Evolutionary conservation across 257 asterid species (phyloP).

Genomic region (Nicotiana otophora): DNA sequence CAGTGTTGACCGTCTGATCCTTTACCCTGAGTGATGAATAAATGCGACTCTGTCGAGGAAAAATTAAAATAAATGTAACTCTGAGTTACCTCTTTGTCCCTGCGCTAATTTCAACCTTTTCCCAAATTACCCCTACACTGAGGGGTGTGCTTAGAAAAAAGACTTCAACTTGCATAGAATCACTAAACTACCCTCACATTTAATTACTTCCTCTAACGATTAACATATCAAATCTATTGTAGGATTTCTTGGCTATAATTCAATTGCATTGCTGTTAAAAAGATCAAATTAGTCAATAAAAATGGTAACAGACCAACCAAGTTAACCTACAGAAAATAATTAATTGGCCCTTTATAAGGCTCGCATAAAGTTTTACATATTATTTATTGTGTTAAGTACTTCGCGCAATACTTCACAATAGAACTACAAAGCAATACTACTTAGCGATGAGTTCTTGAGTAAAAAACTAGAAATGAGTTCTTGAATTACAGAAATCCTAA

Average conservation of each 20-base stretch:
- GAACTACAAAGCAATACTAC: too few relatives aligned
- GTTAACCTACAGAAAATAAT: background rate
- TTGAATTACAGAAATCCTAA: background rate
- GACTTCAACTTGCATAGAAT: background rate
- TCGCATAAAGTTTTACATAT: background rate
- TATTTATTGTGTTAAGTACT: background rate
- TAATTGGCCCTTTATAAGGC: background rate
- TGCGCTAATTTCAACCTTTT: background rate
- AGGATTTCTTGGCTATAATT: background rate
- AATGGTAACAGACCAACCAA: background rate
- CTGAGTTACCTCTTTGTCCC: constrained; percentile 45
- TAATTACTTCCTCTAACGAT: background rate
- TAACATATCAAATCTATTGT: background rate
- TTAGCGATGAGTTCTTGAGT: too few relatives aligned
- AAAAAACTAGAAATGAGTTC: too few relatives aligned
- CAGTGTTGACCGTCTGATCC: constrained; percentile 29
- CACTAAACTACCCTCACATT: background rate
- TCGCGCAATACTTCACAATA: too few relatives aligned
- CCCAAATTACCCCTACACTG: constrained; percentile 9
- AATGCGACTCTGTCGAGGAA: constrained; percentile 20
- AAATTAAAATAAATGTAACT: constrained; percentile 24
- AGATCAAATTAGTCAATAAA: background rate
- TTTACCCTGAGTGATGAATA: constrained; percentile 23
- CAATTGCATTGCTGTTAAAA: background rate
- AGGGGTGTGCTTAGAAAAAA: background rate